Conservation (phyloP, 345 rosid genomes). For the Raphanus sativus region DNA sequence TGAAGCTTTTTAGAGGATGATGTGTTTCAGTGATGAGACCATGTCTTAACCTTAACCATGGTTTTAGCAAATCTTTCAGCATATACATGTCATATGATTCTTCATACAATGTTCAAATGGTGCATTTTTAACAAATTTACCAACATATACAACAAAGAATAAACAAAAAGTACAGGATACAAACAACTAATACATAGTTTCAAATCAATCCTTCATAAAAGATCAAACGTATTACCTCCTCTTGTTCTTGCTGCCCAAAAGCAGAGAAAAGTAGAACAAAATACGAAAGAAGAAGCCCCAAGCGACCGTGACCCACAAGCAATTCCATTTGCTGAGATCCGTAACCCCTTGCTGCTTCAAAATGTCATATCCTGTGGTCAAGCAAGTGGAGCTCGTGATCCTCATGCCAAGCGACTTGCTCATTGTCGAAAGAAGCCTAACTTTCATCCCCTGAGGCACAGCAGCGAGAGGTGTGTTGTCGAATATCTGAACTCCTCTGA, state of each 20-base stretch:
- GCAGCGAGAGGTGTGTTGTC: slow-evolving; percentile 37
- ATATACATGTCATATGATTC: background rate
- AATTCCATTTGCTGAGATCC: slow-evolving; percentile 42
- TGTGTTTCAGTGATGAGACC: background rate
- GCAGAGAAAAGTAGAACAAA: slow-evolving; percentile 44
- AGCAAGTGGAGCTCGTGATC: slow-evolving; percentile 41
- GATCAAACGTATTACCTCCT: slow-evolving; percentile 28
- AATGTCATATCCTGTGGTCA: slow-evolving; percentile 43
- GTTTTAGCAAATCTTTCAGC: background rate
- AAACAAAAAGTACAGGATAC: slow-evolving; percentile 4
- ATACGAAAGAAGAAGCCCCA: slow-evolving; percentile 47
- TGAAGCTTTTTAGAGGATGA: background rate
- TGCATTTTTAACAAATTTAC: slow-evolving; percentile 17
- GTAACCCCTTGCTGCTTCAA: slow-evolving; percentile 41
- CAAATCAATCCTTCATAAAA: background rate
- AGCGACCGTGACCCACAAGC: slow-evolving; percentile 46
- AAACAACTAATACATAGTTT: slow-evolving; percentile 5
- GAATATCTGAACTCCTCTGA: slow-evolving; percentile 43
- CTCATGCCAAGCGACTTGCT: slow-evolving; percentile 41
- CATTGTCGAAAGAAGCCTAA: slow-evolving; percentile 27
- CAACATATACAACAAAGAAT: slow-evolving; percentile 23
- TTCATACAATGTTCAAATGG: background rate
- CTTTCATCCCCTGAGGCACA: slow-evolving; percentile 35
- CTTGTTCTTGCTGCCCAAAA: slow-evolving; percentile 49
- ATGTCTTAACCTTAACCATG: background rate